Evolutionary conservation across 78 protist genomes (phyloP).

Genomic region (Dictyostelium firmibasis): DNA sequence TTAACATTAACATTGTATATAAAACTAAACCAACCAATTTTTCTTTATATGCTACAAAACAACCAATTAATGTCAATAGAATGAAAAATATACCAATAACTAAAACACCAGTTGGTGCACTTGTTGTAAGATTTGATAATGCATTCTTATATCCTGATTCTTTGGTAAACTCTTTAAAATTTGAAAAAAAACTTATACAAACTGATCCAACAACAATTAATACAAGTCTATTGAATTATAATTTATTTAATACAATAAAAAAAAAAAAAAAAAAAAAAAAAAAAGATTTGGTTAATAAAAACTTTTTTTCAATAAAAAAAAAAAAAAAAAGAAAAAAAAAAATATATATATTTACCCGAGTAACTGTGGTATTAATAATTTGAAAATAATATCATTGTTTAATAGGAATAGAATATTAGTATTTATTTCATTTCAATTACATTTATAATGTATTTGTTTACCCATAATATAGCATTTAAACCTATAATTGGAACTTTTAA

Average conservation of each 20-base stretch:
- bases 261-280: not conserved
- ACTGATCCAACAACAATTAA: slow-evolving; percentile 45
- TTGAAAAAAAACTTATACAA: slow-evolving; percentile 2
- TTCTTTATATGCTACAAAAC: slow-evolving; percentile 61
- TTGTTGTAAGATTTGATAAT: not conserved
- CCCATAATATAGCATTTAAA: slow-evolving; percentile 66
- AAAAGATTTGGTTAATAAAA: too few species aligned
- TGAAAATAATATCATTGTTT: not conserved
- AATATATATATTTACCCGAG: not conserved
- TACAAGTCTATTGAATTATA: not conserved
- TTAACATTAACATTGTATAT: slow-evolving; percentile 46
- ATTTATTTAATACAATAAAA: not conserved
- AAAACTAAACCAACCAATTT: slow-evolving; percentile 38
- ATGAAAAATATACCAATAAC: slow-evolving; percentile 69
- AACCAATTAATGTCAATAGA: slow-evolving; percentile 45
- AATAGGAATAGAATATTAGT: not conserved
- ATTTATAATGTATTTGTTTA: not conserved
- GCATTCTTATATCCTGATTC: not conserved
- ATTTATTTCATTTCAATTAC: not conserved
- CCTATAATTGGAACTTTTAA: slow-evolving; percentile 54
- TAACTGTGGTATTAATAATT: not conserved
- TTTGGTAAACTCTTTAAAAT: not conserved
- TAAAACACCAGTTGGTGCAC: slow-evolving; percentile 39
- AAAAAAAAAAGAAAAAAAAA: not conserved
- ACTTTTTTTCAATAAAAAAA: not conserved